Evolutionary conservation across 768 basidiomycete genomes (phyloP).

Genomic region (Coprinopsis sp.): DNA sequence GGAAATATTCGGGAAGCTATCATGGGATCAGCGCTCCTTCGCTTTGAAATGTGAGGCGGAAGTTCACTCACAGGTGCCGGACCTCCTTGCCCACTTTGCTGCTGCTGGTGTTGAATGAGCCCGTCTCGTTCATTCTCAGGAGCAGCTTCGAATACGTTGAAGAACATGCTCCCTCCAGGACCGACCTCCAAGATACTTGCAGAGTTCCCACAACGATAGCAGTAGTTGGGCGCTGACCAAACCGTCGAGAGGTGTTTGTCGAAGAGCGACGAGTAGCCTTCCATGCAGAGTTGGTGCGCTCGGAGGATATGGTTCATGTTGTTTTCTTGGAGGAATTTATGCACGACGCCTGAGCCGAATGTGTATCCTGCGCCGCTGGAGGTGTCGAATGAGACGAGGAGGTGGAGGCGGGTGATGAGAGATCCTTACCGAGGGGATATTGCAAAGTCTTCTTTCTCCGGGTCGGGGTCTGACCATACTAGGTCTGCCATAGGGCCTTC

Average conservation of each 20-base stretch:
- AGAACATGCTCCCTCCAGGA: slow-evolving; percentile 81
- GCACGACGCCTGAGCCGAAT: slow-evolving; percentile 95
- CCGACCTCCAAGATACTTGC: slow-evolving; percentile 96
- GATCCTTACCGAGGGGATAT: slow-evolving; percentile 91
- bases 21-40: slow-evolving; percentile 11
- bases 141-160: slow-evolving; percentile 98
- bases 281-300: slow-evolving; percentile 99
- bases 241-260: slow-evolving; percentile 95
- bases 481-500: slow-evolving; percentile 99
- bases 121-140: slow-evolving; percentile 97
- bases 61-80: slow-evolving; percentile 56
- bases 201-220: slow-evolving; percentile 96
- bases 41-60: slow-evolving; percentile 9
- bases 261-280: slow-evolving; percentile 96
- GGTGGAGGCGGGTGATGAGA: slow-evolving; percentile 11
- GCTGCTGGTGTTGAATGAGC: too few species aligned
- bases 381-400: slow-evolving; percentile 13
- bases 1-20: slow-evolving; percentile 81
- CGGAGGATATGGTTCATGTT: slow-evolving; percentile 96
- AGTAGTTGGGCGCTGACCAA: slow-evolving; percentile 98
- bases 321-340: slow-evolving; percentile 95
- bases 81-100: slow-evolving; percentile 69
- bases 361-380: slow-evolving; percentile 95
- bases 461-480: slow-evolving; percentile 99
- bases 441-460: slow-evolving; percentile 98